Evolutionary conservation across 1,139 yeast species (phyloP), one percentile per base, ranked within the genome.

Genomic region (Candida mesenterica): DNA sequence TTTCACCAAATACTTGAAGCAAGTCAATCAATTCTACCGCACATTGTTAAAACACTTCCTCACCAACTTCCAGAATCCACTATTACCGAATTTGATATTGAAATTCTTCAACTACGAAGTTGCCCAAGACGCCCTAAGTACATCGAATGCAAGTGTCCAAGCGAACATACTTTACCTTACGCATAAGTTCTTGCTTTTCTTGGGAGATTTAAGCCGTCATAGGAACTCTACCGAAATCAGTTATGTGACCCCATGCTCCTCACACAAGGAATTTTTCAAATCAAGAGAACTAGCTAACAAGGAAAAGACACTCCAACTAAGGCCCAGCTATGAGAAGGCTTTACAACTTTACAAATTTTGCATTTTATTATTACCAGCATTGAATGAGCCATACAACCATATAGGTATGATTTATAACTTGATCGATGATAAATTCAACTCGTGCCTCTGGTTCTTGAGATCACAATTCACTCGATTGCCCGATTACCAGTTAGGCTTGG

Each of bases 331-430:
- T 36, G 44, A 47, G 16, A 53, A 48, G 18, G 64, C 85, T 1
- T 53, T 76, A 15, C 67, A 68, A 42, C 70, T 67, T 45, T 77
- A 78, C 44, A 68, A 72, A 36, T 52, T 64, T 28, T 78, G 87
- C 18, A 71, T 78, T 22, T 48, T 73, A 27, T 57, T 81, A 16
- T 56, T 81, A 26, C 90, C 89, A 1, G 76, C 85, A 1, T 64
- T 79, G 38, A 82, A 82, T 39, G 88, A 80, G 46, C 79, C 87
- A 1, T 77, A 77, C 47, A 76, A 77, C 45, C 85, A 80, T 46
- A 69, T 77, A 34, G 88, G 86, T 5, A 72, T 81, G 60, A 70
- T 81, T 15, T 69, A 72, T 42, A 68, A 68, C 42, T 35, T 53
- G 9, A 45, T 59, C 15, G 69, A 61, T 31, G 64, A 65, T 33